Evolutionary conservation across 139 green algal genomes (phyloP).

Genomic region (Dunaliella sp.): DNA sequence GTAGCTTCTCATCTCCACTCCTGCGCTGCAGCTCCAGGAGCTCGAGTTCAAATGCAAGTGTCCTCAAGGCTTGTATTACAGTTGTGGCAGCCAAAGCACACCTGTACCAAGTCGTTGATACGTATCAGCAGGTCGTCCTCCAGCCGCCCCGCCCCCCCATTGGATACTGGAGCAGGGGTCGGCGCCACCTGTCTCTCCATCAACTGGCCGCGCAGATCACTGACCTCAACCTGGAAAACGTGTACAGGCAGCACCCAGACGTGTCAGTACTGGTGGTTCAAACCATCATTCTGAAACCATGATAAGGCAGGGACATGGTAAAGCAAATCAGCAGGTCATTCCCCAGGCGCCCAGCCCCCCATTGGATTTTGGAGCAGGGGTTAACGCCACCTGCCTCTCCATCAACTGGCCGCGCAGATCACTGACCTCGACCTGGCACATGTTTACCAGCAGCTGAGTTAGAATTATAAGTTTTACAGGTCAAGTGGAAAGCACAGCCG

Average conservation of each 20-base stretch:
- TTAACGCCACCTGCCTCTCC: slow-evolving; percentile 1
- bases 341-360: slow-evolving; percentile 7
- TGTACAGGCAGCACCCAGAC: too few species aligned
- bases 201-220: background rate
- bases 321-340: slow-evolving; percentile 37
- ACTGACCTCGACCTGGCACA: slow-evolving; percentile 28
- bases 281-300: too few species aligned
- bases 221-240: slow-evolving; percentile 55
- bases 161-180: background rate
- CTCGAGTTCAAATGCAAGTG: too few species aligned
- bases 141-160: background rate
- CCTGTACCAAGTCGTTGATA: slow-evolving; percentile 39
- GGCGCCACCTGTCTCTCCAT: slow-evolving; percentile 9
- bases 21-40: too few species aligned
- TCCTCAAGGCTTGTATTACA: too few species aligned
- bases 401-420: background rate
- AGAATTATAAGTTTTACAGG: too few species aligned
- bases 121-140: slow-evolving; percentile 36
- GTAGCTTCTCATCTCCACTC: too few species aligned
- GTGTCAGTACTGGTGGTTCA: too few species aligned
- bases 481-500: too few species aligned
- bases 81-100: too few species aligned
- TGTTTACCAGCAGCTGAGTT: too few species aligned
- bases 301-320: too few species aligned
- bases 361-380: background rate